Base-by-base conservation (phyloP, 306 rosid species). In the Purshia tridentata region DNA sequence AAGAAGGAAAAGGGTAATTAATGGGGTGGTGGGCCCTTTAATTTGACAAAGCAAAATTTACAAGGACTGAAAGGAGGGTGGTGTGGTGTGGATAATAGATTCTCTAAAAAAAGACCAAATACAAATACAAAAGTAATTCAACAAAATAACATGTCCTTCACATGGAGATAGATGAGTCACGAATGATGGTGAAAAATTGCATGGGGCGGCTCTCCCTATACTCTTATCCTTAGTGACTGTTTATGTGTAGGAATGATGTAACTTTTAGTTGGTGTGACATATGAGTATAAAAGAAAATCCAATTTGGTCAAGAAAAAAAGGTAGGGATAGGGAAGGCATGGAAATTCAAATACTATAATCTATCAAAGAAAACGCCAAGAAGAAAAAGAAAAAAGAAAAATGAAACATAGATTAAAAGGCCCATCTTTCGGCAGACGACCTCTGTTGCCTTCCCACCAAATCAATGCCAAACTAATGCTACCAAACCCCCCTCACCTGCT, bases 371-470 rank as follows among this genome's bases (percentile, higher is more conserved):
- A 73, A 58, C 62, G 67, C 57, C 18, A 9, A 54, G 46, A 60
- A n/a, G 15, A 35, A 12, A 48, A 51, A 22, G 8, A 45, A 57
- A 56, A 39, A n/a, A 16, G 41, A 61, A 45, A 15, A 11, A n/a
- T 6, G 12, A 65, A 54, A 18, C 1, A 8, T 1, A 8, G 1
- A 37, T 7, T 5, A 9, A 61, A 44, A 45, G 44, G 68, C 72
- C 20, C 66, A 50, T 79, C 90, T 84, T 85, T 82, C 75, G 83
- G 88, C 76, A 80, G 72, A n/a, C n/a, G n/a, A n/a, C n/a, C n/a
- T n/a, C n/a, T 63, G 88, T 49, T 79, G 80, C 77, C 79, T 78
- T 75, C 80, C 69, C 72, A 83, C 92, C 87, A 80, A 85, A 80
- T 82, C 29, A 48, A 63, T 72, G 85, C 83, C 62, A 29, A 29